phyloP scores from a whole-genome alignment of 768 basidiomycete genomes.

The Tephrocybe sp. region DNA sequence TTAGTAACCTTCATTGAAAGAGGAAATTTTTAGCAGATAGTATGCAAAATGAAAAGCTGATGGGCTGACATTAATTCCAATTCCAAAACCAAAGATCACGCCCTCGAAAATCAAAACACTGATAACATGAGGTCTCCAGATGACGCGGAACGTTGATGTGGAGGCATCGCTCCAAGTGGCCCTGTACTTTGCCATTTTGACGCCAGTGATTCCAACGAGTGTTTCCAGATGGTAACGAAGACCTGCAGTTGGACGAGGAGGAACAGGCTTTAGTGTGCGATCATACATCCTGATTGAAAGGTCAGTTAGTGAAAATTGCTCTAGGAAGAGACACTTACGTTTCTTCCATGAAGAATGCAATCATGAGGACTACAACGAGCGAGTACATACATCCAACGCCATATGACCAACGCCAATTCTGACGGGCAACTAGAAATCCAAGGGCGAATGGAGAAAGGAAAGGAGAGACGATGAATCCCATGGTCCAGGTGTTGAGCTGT shows the following conservation, averaged over 20 bases:
- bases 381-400: conserved; percentile 63
- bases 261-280: conserved; percentile 51
- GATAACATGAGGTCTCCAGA: conserved; percentile 63
- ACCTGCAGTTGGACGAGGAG: conserved; percentile 36
- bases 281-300: conserved; percentile 53
- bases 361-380: conserved; percentile 50
- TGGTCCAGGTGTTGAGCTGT: conserved; percentile 68
- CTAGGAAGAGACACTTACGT: conserved; percentile 39
- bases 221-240: conserved; percentile 55
- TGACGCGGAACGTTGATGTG: conserved; percentile 44
- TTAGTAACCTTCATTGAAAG: conserved; percentile 50
- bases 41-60: not conserved
- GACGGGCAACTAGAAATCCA: conserved; percentile 62
- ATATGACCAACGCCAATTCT: conserved; percentile 65
- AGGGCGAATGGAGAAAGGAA: conserved; percentile 65
- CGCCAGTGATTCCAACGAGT: conserved; percentile 61
- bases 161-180: conserved; percentile 46
- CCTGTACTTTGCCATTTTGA: conserved; percentile 55
- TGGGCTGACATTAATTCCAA: conserved; percentile 53
- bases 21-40: not conserved
- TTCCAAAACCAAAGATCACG: conserved; percentile 59
- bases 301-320: not conserved
- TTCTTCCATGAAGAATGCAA: conserved; percentile 61
- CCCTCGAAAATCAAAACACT: conserved; percentile 43
- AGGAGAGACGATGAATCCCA: conserved; percentile 68